phyloP scores from a whole-genome alignment of 768 basidiomycete species.

The Melanogaster broomeanus region DNA sequence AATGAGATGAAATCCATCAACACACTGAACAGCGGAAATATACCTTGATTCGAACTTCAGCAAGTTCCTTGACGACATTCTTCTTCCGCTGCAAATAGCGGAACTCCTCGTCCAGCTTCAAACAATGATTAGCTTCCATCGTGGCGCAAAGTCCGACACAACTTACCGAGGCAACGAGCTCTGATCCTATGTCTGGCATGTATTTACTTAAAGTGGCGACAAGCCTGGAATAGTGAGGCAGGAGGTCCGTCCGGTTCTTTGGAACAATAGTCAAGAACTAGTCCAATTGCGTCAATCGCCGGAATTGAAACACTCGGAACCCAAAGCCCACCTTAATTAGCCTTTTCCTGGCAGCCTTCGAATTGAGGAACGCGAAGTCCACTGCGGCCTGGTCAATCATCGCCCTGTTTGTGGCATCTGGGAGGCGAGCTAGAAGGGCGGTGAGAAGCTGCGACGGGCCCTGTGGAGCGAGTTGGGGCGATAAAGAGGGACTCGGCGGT shows the following conservation, averaged over 20 bases:
- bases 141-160: background rate
- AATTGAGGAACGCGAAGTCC: constrained; percentile 96
- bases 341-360: constrained; percentile 92
- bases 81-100: constrained; percentile 94
- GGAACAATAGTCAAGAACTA: constrained; percentile 84
- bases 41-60: constrained; percentile 85
- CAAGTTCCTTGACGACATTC: constrained; percentile 86
- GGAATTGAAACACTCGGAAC: background rate
- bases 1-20: background rate
- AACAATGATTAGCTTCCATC: constrained; percentile 3
- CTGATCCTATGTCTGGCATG: constrained; percentile 90
- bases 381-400: constrained; percentile 92
- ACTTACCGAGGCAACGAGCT: constrained; percentile 79
- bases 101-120: constrained; percentile 94
- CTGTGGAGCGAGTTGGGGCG: constrained; percentile 76
- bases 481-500: constrained; percentile 55
- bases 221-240: constrained; percentile 91
- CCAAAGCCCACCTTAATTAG: constrained; percentile 69
- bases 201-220: constrained; percentile 87
- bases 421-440: constrained; percentile 84
- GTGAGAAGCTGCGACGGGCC: constrained; percentile 94
- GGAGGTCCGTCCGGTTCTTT: constrained; percentile 84
- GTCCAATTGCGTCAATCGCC: constrained; percentile 8
- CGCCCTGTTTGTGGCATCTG: constrained; percentile 90
- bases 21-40: constrained; percentile 4